phyloP scores from a whole-genome alignment of 306 rosid species.

The Rubus parviflorus region DNA sequence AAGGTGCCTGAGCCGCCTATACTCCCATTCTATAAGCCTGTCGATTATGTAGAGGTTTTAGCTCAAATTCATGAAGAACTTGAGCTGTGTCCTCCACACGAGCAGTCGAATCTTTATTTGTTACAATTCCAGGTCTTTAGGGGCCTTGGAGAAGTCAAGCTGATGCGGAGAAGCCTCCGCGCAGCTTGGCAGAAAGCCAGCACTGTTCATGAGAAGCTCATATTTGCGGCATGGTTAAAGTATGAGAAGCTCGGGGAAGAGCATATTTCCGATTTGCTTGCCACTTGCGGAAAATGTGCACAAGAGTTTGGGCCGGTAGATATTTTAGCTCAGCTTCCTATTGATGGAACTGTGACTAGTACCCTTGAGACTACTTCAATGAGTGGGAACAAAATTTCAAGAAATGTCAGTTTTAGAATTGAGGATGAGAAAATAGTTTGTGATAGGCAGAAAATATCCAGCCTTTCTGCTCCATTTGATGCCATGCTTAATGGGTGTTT shows the following conservation, averaged over 20 bases:
- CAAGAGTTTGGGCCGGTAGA: slow-evolving; percentile 68
- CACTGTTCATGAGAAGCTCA: slow-evolving; percentile 69
- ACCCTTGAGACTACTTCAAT: slow-evolving; percentile 45
- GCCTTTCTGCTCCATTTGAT: slow-evolving; percentile 78
- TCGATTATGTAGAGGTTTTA: slow-evolving; percentile 81
- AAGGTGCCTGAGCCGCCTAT: slow-evolving; percentile 80
- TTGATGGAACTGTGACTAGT: slow-evolving; percentile 21
- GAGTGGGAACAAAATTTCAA: slow-evolving; percentile 46
- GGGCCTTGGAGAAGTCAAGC: slow-evolving; percentile 80
- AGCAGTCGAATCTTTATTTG: slow-evolving; percentile 72
- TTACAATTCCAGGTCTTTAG: slow-evolving; percentile 81
- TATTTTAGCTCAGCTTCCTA: slow-evolving; percentile 58
- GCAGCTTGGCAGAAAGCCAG: slow-evolving; percentile 83
- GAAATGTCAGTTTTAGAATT: slow-evolving; percentile 56
- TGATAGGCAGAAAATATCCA: slow-evolving; percentile 76
- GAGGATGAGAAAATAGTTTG: slow-evolving; percentile 73
- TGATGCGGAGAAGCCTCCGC: slow-evolving; percentile 86
- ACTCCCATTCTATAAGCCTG: slow-evolving; percentile 74
- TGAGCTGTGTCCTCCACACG: slow-evolving; percentile 67
- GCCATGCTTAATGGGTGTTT: slow-evolving; percentile 88
- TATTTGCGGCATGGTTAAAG: slow-evolving; percentile 91
- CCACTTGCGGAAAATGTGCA: slow-evolving; percentile 66
- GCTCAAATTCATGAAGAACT: slow-evolving; percentile 98
- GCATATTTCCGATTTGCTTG: slow-evolving; percentile 61
- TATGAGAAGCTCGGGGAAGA: slow-evolving; percentile 90